Percentiles rank a stretch among this genome's conserved stretches.
These are phyloP conservation scores for Kurtzmaniella quercitrusa DNA, from an alignment of 1,139 yeast species.

Conservation along the genomic window DNA sequence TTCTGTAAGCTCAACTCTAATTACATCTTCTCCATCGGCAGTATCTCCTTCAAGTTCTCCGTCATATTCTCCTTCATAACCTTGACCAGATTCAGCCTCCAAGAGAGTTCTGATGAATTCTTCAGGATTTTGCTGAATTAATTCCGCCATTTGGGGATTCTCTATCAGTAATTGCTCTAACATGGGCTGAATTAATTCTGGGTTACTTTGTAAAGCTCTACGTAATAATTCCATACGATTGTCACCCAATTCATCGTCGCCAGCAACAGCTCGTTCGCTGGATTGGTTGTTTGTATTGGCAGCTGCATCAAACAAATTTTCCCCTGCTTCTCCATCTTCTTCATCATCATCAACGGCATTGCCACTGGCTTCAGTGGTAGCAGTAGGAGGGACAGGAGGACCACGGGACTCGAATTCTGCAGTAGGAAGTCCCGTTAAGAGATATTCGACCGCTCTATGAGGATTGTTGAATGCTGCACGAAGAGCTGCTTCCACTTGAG, in stretches of 20 bases:
- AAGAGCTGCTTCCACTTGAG: constrained; percentile 84
- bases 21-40: constrained; percentile 38
- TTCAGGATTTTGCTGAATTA: constrained; percentile 83
- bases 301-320: constrained; percentile 66
- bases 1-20: constrained; percentile 61
- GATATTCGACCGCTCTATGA: constrained; percentile 94
- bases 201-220: constrained; percentile 77
- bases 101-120: constrained; percentile 72
- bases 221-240: constrained; percentile 65
- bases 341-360: constrained; percentile 23
- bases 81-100: constrained; percentile 49
- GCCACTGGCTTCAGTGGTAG: constrained; percentile 19
- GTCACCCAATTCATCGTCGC: constrained; percentile 18
- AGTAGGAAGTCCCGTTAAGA: constrained; percentile 82
- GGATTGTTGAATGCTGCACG: constrained; percentile 97
- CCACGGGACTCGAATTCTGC: constrained; percentile 28
- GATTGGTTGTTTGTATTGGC: constrained; percentile 46
- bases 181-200: constrained; percentile 82
- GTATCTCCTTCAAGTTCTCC: constrained; percentile 31
- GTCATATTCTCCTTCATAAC: constrained; percentile 38
- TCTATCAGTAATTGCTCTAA: constrained; percentile 79
- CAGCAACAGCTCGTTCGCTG: constrained; percentile 26
- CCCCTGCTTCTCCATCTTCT: constrained; percentile 28
- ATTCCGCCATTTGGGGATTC: constrained; percentile 82
- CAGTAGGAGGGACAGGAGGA: constrained; percentile 21